Evolutionary conservation across 495 filamentous ascomycete genomes (phyloP), one percentile per base, ranked within the genome.

Genomic region (Xylona heveae): DNA sequence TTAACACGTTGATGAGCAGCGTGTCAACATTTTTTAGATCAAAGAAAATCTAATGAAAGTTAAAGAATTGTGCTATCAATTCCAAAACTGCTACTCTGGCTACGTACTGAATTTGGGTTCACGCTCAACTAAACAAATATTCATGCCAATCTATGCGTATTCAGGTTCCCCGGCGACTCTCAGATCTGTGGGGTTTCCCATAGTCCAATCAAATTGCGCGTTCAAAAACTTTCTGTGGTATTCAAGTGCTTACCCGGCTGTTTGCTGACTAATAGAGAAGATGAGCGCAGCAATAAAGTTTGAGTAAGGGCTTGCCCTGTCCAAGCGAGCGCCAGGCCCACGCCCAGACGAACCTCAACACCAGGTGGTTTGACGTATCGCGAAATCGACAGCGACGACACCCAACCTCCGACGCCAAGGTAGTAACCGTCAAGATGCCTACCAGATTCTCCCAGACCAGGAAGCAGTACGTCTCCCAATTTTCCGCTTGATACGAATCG

Each of bases 401-500:
- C 15, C 8, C 24, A 28, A 13, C 21, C 8, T 19, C 35, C n/a
- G 28, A 10, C 30, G 35, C 22, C 25, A 17, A 14, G 20, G 17
- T 2, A 26, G 13, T 25, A 13, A 37, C 36, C 49, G 41, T 34
- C 55, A 61, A 52, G 51, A 83, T 85, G 78, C 78, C 78, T 71
- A 82, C 77, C 55, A 67, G 74, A 58, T 62, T 75, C 42, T 68
- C 66, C 35, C 77, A 83, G 58, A 85, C 78, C 53, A 63, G 78
- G 56, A 85, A 83, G 61, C 70, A 74, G 74, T 79, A 71, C 48
- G 73, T 72, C 43, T 41, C 40, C 32, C 38, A 24, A n/a, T n/a
- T n/a, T n/a, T n/a, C n/a, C 30, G 26, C 22, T 33, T 44, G 33
- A 36, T 12, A 28, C 38, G 12, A 35, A 34, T 5, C 28, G 20